These are phyloP conservation scores for Phylloporus sp. DNA, from an alignment of 768 basidiomycete species.

Conservation along the genomic window DNA sequence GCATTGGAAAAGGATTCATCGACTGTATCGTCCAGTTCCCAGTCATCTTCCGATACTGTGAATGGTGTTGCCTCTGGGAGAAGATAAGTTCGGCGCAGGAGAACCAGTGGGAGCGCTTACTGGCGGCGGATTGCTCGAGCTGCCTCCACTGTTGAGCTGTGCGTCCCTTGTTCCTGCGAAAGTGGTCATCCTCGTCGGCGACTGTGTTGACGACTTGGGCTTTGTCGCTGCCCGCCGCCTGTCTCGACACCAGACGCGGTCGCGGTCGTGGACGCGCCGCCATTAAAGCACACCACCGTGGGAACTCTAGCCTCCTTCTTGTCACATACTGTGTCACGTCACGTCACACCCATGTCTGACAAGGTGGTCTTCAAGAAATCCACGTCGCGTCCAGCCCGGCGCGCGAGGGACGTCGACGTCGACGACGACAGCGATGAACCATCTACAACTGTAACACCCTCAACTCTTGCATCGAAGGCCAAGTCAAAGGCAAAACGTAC, in stretches of 20 bases:
- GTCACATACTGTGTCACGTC: slow-evolving; percentile 26
- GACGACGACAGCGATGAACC: slow-evolving; percentile 26
- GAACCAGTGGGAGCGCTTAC: slow-evolving; percentile 33
- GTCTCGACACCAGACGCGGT: slow-evolving; percentile 42
- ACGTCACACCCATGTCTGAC: slow-evolving; percentile 16
- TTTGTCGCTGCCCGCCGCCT: slow-evolving; percentile 6
- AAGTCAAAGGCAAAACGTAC: slow-evolving; percentile 69
- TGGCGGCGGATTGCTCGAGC: slow-evolving; percentile 52
- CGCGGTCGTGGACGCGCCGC: slow-evolving; percentile 45
- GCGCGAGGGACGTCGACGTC: slow-evolving; percentile 37
- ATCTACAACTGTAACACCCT: slow-evolving; percentile 43
- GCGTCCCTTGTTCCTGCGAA: slow-evolving; percentile 62
- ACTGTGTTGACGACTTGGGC: slow-evolving; percentile 1
- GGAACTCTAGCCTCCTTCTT: slow-evolving; percentile 14
- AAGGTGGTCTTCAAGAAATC: slow-evolving; percentile 43
- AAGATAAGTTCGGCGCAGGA: slow-evolving; percentile 2
- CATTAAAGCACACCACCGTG: slow-evolving; percentile 30
- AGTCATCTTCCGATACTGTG: slow-evolving; percentile 20
- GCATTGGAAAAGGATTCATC: slow-evolving; percentile 32
- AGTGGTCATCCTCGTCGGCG: slow-evolving; percentile 64
- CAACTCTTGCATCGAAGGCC: slow-evolving; percentile 57
- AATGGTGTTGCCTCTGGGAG: slow-evolving; percentile 24
- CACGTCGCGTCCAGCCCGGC: slow-evolving; percentile 36
- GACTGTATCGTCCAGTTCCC: slow-evolving; percentile 14
- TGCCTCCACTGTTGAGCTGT: slow-evolving; percentile 56